Conservation (phyloP, 805 yeast species). For the Yarrowia sp. region DNA sequence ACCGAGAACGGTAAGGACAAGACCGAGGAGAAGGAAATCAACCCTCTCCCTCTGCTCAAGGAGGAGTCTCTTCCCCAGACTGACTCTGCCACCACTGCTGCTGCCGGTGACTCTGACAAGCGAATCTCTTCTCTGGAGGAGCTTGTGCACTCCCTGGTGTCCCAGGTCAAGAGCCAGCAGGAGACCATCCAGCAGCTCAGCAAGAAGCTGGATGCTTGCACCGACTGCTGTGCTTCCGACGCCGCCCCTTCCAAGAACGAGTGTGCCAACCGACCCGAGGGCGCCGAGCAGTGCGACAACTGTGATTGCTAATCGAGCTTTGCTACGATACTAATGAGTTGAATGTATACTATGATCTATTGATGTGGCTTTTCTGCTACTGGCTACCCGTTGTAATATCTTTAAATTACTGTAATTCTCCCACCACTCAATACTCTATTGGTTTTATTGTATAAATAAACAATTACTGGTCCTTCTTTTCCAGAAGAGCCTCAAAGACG, state of each 20-base stretch:
- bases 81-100: not conserved
- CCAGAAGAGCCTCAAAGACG: not conserved
- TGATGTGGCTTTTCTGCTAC: too few species aligned
- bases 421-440: not conserved
- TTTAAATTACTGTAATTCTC: too few species aligned
- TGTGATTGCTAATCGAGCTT: constrained; percentile 14
- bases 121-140: constrained; percentile 17
- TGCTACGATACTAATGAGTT: constrained; percentile 20
- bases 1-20: not conserved
- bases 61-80: constrained; percentile 16
- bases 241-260: constrained; percentile 2
- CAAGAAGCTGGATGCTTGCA: constrained; percentile 21
- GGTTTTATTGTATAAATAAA: not conserved
- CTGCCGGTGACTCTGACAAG: constrained; percentile 3
- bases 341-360: constrained; percentile 22
- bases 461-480: constrained; percentile 13
- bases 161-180: constrained; percentile 21
- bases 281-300: constrained; percentile 25
- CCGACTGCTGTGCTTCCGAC: constrained; percentile 9
- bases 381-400: too few species aligned
- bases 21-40: not conserved
- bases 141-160: constrained; percentile 8
- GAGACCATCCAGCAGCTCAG: constrained; percentile 23
- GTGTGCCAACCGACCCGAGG: constrained; percentile 24
- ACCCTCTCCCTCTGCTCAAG: constrained; percentile 19